Evolutionary conservation across 2,329 filamentous ascomycete genomes (phyloP), one percentile per base, ranked within the genome.

Genomic region (Chaetomium olivaceum): DNA sequence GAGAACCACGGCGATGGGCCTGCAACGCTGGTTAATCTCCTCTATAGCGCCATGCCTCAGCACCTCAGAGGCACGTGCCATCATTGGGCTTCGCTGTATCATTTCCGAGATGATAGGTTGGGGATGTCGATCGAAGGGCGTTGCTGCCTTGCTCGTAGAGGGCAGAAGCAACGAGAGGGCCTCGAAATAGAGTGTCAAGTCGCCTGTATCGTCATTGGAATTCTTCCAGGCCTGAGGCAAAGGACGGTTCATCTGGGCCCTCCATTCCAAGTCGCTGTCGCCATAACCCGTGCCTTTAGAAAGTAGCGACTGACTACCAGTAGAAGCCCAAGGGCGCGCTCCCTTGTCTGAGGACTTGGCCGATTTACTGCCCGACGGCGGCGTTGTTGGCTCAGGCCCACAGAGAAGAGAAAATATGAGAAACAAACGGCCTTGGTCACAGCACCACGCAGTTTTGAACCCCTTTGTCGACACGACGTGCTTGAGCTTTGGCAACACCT

Each of bases 1-100:
- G 8, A 83, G 67, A 3, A 81, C 68, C 2, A 72, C 73, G 7
- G 72, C 68, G 66, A 83, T 82, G 0, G 83, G 67, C 0, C 65
- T 31, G 8, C 58, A 51, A 0, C 69, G 69, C 1, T 52, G 46
- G 16, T 69, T 61, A 4, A 76, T 73, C 14, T 77, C 76, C 3
- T 75, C 67, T 5, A 76, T 68, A 5, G 70, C 69, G 1, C 71
- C 70, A 43, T 72, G 69, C 2, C 71, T 70, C 1, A 76, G 67
- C 3, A 74, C 36, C 52, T 74, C 71, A 3, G 67, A 69, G 1
- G 70, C 68, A 39, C 69, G 71, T 5, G 56, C 46, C 11, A 76
- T 19, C 11, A 76, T 63, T 0, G 74, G 72, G 29, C 74, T 76
- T 31, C 71, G 69, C 16, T 52, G 46, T 0, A 73, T 39, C 60